phyloP scores from a whole-genome alignment of 2,329 filamentous ascomycete species.

The Colletotrichum agaves region DNA sequence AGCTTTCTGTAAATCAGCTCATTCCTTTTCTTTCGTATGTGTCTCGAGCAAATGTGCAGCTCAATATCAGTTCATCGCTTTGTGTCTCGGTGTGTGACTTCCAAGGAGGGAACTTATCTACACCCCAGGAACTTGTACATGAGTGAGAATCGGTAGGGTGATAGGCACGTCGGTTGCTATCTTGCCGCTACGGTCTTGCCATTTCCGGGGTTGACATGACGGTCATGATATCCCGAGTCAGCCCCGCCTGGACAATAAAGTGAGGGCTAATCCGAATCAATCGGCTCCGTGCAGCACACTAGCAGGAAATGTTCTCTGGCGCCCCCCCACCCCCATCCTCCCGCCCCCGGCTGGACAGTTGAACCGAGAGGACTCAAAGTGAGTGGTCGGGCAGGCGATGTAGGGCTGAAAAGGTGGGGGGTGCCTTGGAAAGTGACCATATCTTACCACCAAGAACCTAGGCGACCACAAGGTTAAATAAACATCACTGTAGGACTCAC shows the following conservation, averaged over 20 bases:
- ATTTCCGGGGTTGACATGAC: conserved; percentile 4
- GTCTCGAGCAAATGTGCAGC: conserved; percentile 27
- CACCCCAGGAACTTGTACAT: not conserved
- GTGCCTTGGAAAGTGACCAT: not conserved
- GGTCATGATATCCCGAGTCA: conserved; percentile 19
- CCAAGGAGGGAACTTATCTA: too few relatives aligned
- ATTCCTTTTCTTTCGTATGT: conserved; percentile 11
- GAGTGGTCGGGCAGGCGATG: conserved; percentile 21
- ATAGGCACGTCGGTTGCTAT: not conserved
- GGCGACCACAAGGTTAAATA: not conserved
- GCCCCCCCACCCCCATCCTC: not conserved
- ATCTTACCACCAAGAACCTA: not conserved
- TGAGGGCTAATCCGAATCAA: conserved; percentile 27
- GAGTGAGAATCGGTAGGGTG: not conserved
- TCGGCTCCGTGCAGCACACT: conserved; percentile 21
- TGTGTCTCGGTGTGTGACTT: not conserved
- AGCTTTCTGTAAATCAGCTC: conserved; percentile 28
- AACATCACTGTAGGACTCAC: too few relatives aligned
- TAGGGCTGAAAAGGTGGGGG: conserved; percentile 26
- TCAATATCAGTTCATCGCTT: not conserved
- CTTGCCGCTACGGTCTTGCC: conserved; percentile 8
- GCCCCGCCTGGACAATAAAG: conserved; percentile 36
- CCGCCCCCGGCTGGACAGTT: too few relatives aligned
- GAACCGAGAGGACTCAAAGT: not conserved
- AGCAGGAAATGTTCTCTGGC: conserved; percentile 24